Evolutionary conservation across 2,329 filamentous ascomycete species (phyloP).

Genomic region (Arthrobotrys conoides): DNA sequence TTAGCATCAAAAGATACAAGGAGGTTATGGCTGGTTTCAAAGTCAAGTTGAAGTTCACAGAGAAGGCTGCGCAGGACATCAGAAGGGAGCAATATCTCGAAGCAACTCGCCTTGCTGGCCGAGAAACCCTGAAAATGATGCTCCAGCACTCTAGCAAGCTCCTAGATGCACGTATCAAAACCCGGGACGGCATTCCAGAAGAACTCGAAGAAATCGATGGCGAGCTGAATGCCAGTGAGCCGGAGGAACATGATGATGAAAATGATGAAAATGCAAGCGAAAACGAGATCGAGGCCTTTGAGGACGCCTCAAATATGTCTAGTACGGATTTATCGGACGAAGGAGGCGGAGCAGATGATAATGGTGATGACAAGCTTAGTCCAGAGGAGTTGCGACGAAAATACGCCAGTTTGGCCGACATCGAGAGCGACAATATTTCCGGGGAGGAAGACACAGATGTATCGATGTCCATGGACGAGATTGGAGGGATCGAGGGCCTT

Average conservation of each 20-base stretch:
- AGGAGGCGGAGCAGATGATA: slow-evolving; percentile 66
- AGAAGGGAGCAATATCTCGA: slow-evolving; percentile 66
- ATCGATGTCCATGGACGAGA: slow-evolving; percentile 76
- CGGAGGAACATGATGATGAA: slow-evolving; percentile 69
- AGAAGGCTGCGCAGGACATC: slow-evolving; percentile 65
- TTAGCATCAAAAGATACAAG: slow-evolving; percentile 78
- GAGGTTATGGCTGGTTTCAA: slow-evolving; percentile 72
- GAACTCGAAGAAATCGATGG: slow-evolving; percentile 55
- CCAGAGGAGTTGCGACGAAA: slow-evolving; percentile 64
- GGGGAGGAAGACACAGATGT: slow-evolving; percentile 70
- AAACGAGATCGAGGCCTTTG: slow-evolving; percentile 62
- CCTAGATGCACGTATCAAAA: slow-evolving; percentile 69
- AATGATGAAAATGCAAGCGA: slow-evolving; percentile 67
- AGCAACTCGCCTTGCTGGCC: slow-evolving; percentile 71
- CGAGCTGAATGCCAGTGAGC: slow-evolving; percentile 65
- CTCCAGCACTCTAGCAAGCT: slow-evolving; percentile 71
- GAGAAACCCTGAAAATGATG: slow-evolving; percentile 70
- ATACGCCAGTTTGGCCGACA: slow-evolving; percentile 61
- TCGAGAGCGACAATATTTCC: slow-evolving; percentile 64
- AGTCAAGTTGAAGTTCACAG: slow-evolving; percentile 55
- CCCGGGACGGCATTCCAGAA: slow-evolving; percentile 62
- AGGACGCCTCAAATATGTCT: slow-evolving; percentile 66
- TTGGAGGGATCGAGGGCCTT: slow-evolving; percentile 70
- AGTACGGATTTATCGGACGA: slow-evolving; percentile 70
- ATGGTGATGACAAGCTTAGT: slow-evolving; percentile 65